Evolutionary conservation across 1,139 yeast species (phyloP), one percentile per base, ranked within the genome.

Genomic region (Suhomyces guaymorum): DNA sequence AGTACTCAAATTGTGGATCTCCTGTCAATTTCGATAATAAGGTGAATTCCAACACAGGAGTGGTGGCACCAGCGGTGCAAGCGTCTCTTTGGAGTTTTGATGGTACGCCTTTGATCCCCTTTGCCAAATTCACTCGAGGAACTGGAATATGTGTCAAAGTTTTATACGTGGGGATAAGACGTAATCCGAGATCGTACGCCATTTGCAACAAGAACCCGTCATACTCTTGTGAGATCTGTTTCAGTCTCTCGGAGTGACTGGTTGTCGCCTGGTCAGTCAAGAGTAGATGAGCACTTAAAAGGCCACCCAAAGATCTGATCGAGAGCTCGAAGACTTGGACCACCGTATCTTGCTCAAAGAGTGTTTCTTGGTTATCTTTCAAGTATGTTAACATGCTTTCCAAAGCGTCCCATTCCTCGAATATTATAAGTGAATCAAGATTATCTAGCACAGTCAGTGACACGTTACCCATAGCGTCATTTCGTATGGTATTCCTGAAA

Each of bases 281-380:
- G 4, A 83, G 78, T 33, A 88, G 59, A 61, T 90, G 97, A 0
- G 86, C 77, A 2, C 92, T 81, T 15, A 89, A 51, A 23, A 89
- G 61, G 0, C 95, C 89, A 0, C 96, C 96, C 28, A 89, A 55
- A 2, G 85, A 75, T 31, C 97, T 62, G 14, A 89, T 89, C 4
- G 89, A 79, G 5, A 86, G 74, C 57, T 89, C 97, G 59, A 89
- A 89, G 4, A 89, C 95, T 50, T 88, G 96, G 0, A 89, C 83
- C 1, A 81, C 76, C 3, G 88, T 73, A 44, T 87, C 78, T 26
- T 80, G 70, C 27, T 78, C 69, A 51, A 87, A 88, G 14, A 71
- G 52, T 0, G n/a, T n/a, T n/a, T 61, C 54, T 24, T 66, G 53
- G 22, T 62, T 35, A 4, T 45, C 44, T 27, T 64, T 60, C 23